Conservation (phyloP, 1,139 yeast genomes). For the Scheffersomyces quercinus region DNA sequence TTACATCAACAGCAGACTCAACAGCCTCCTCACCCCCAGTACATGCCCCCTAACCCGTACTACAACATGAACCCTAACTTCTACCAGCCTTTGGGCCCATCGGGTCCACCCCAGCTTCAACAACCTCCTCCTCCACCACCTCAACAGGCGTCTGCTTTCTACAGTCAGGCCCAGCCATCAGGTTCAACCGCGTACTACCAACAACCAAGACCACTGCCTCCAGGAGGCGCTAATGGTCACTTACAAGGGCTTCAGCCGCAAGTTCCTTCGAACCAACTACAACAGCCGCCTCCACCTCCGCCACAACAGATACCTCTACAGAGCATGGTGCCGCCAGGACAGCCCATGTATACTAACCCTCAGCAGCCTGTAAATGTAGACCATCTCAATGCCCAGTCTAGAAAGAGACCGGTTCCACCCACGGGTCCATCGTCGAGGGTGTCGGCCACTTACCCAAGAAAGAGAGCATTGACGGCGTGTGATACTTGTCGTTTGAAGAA, state of each 20-base stretch:
- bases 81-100: conserved; percentile 1
- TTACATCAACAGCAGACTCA: conserved; percentile 3
- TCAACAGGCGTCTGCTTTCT: not conserved
- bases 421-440: conserved; percentile 8
- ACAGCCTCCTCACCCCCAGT: conserved; percentile 3
- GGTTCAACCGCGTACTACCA: not conserved
- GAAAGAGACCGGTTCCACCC: conserved; percentile 9
- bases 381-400: not conserved
- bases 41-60: conserved; percentile 4
- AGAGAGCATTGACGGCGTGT: conserved; percentile 48
- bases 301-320: not conserved
- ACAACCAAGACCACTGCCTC: not conserved
- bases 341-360: not conserved
- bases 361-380: not conserved
- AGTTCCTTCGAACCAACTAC: not conserved
- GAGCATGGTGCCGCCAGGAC: not conserved
- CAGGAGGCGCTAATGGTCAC: conserved; percentile 1
- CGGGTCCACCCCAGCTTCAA: conserved; percentile 3
- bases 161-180: conserved; percentile 1
- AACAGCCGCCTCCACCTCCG: not conserved
- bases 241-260: conserved; percentile 1
- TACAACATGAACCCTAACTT: conserved; percentile 3
- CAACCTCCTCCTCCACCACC: conserved; percentile 3
- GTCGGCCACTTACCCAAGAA: conserved; percentile 24
- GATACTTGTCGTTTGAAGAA: conserved; percentile 49